Conservation (phyloP, 768 basidiomycete genomes). For the Amanita rubescens region DNA sequence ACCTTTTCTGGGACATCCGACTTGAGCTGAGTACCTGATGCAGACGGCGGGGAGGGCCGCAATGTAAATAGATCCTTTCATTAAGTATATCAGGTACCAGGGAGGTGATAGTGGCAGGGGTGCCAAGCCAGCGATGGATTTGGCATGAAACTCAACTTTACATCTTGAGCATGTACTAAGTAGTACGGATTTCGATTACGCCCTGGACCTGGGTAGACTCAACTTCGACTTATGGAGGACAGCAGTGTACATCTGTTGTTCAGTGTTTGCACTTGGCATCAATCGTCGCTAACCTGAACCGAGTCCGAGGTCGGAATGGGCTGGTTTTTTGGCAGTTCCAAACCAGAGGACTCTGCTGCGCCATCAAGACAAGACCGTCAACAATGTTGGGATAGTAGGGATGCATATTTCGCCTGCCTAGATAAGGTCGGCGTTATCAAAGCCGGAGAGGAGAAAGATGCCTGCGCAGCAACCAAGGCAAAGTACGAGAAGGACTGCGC, state of each 20-base stretch:
- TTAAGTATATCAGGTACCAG: not conserved
- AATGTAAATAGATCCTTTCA: not conserved
- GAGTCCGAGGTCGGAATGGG: slow-evolving; percentile 23
- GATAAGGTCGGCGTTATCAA: slow-evolving; percentile 62
- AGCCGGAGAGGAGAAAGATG: slow-evolving; percentile 60
- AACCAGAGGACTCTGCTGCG: slow-evolving; percentile 19
- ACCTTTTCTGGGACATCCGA: too few species aligned
- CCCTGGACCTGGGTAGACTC: too few species aligned
- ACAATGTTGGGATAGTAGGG: slow-evolving; percentile 80
- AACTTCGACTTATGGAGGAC: too few species aligned
- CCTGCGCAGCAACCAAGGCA: slow-evolving; percentile 50
- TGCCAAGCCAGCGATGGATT: too few species aligned
- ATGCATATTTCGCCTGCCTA: slow-evolving; percentile 81
- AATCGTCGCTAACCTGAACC: too few species aligned
- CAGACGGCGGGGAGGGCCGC: slow-evolving; percentile 3
- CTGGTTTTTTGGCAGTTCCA: slow-evolving; percentile 30
- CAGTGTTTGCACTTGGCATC: too few species aligned
- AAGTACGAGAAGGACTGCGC: slow-evolving; percentile 72
- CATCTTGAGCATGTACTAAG: too few species aligned
- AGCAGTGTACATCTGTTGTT: too few species aligned
- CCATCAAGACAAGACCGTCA: slow-evolving; percentile 59
- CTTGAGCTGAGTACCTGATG: not conserved
- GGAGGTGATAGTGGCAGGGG: too few species aligned
- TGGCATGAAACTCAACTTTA: too few species aligned
- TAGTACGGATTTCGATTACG: too few species aligned